Base-by-base conservation (phyloP, 768 basidiomycete genomes). In the Hydnum rufescens region DNA sequence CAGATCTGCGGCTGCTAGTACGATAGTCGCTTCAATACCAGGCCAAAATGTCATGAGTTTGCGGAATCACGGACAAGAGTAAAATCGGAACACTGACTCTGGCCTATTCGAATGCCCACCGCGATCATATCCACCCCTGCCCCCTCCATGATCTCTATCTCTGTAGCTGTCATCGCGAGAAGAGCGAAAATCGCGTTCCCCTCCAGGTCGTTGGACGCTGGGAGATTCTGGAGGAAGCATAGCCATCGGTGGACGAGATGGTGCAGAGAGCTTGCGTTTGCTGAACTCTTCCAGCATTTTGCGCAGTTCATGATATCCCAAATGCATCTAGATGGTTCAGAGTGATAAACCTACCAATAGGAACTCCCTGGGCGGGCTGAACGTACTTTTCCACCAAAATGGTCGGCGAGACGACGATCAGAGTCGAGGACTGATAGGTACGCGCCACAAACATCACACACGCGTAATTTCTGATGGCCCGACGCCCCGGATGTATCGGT, bases 361-460 rank as follows among this genome's bases (percentile, higher is more conserved):
- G 44, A 44, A 47, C 51, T 58, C 58, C n/a, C n/a, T n/a, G n/a
- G 30, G 58, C 53, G 53, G 53, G 51, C 30, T 43, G 52, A 31
- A 48, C 82, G 65, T 61, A 87, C 93, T 72, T 99, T 99, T 61
- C 95, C 95, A 67, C 95, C 95, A 71, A 99, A 99, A 67, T 99
- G 95, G 71, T 99, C 95, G 50, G 95, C 95, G 55, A 99, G 71
- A 64, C 95, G 89, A 64, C 93, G 80, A 71, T 99, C 95, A 54
- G 93, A 96, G 68, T 99, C 95, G 47, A 97, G 74, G 32, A 99
- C 87, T 16, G 88, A 93, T 43, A 99, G 75, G 71, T 97, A 97
- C n/a, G 95, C 95, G 60, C 95, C 95, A 64, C 95, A 99, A 28
- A 96, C 92, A 70, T 99, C 95, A 70, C 95, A 97, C n/a, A 99